A percentile compares a stretch with the other conserved stretches of the same genome.
These are phyloP conservation scores for Candida labiduridarum DNA, from an alignment of 1,139 yeast genomes.

Conservation along the genomic window DNA sequence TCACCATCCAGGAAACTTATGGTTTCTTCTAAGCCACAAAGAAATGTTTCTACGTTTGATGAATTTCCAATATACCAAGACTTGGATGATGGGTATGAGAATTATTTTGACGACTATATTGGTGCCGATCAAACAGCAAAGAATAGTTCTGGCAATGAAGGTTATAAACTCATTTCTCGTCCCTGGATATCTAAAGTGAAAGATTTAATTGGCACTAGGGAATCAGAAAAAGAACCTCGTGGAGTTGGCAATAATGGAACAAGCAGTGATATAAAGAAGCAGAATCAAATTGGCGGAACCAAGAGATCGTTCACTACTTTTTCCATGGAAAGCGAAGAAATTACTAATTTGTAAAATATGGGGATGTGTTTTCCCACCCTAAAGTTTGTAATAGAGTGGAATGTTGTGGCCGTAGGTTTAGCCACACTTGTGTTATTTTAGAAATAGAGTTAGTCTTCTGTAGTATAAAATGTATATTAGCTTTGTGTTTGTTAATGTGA, in stretches of 20 bases:
- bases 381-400: neutral
- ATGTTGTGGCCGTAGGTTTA: too few relatives aligned
- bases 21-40: neutral
- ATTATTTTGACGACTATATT: slow-evolving; percentile 20
- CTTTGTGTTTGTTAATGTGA: neutral
- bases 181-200: slow-evolving; percentile 11
- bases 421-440: neutral
- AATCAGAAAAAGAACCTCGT: slow-evolving; percentile 8
- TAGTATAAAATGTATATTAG: neutral
- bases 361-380: neutral
- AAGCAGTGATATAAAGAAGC: slow-evolving; percentile 1
- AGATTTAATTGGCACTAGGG: slow-evolving; percentile 5
- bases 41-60: slow-evolving; percentile 2
- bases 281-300: slow-evolving; percentile 4
- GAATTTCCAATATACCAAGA: slow-evolving; percentile 21
- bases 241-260: neutral
- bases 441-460: neutral
- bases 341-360: slow-evolving; percentile 4
- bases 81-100: slow-evolving; percentile 30
- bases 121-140: neutral
- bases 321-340: slow-evolving; percentile 15
- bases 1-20: slow-evolving; percentile 10
- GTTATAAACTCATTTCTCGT: slow-evolving; percentile 3
- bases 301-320: slow-evolving; percentile 15
- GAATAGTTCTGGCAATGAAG: neutral